Percentiles rank a stretch among this genome's conserved stretches.
Evolutionary conservation across 345 rosid genomes (phyloP).

Genomic region (Gossypium arboreum): DNA sequence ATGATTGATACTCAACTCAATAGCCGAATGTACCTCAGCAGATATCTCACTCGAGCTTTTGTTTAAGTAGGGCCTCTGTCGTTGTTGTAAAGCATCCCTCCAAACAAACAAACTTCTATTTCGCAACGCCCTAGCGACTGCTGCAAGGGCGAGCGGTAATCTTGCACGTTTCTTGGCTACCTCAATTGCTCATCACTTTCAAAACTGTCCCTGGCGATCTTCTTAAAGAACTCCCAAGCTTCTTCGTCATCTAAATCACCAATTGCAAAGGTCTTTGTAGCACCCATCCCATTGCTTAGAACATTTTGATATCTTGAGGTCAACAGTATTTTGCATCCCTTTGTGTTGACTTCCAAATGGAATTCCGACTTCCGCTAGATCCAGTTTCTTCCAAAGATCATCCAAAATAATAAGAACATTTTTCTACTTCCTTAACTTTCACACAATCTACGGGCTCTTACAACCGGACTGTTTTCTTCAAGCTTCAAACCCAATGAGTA

Average conservation of each 20-base stretch:
- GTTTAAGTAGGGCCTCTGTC: not conserved
- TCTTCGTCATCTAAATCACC: not conserved
- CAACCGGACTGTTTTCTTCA: too few species aligned
- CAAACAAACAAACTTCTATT: not conserved
- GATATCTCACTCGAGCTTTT: not conserved
- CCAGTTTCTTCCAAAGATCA: too few species aligned
- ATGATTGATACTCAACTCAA: constrained; percentile 3
- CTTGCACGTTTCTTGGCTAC: constrained; percentile 11
- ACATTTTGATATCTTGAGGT: too few species aligned
- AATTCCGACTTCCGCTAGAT: too few species aligned
- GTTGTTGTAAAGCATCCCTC: not conserved
- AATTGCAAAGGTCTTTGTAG: not conserved
- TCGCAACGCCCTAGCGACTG: not conserved
- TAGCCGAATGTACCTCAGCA: not conserved
- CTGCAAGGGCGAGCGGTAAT: constrained; percentile 21
- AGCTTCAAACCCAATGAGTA: too few species aligned
- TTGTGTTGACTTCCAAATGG: too few species aligned
- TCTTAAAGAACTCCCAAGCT: constrained; percentile 21
- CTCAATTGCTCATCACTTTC: constrained; percentile 4
- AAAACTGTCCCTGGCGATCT: not conserved
- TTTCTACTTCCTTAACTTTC: too few species aligned
- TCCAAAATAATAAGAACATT: too few species aligned
- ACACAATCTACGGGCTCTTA: too few species aligned
- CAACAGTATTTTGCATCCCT: too few species aligned
- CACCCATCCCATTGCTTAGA: not conserved